phyloP scores from a whole-genome alignment of 2,329 filamentous ascomycete genomes.

The Colletotrichum echinochloae region DNA sequence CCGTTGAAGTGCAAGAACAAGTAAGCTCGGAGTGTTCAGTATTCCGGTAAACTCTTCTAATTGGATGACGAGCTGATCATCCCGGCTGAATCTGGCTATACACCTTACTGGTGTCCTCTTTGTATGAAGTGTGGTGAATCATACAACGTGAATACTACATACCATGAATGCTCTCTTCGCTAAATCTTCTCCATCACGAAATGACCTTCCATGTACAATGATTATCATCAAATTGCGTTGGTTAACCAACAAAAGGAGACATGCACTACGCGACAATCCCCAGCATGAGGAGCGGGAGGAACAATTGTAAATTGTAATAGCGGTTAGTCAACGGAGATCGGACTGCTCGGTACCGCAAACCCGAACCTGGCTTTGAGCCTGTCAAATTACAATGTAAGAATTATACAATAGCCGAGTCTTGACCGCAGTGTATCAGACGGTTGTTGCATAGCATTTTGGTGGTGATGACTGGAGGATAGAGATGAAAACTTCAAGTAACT shows the following conservation, averaged over 20 bases:
- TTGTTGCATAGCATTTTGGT: background rate
- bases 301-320: too few species aligned
- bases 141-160: background rate
- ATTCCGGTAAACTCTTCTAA: background rate
- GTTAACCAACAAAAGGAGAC: background rate
- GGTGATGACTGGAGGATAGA: background rate
- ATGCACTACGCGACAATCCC: background rate
- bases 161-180: background rate
- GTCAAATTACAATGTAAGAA: background rate
- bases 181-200: background rate
- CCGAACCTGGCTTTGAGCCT: background rate
- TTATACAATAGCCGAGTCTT: accelerated
- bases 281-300: too few species aligned
- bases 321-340: background rate
- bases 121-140: background rate
- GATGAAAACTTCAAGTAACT: background rate
- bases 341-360: background rate
- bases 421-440: background rate
- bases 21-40: background rate
- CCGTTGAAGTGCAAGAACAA: too few species aligned
- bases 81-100: background rate
- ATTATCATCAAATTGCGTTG: background rate
- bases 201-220: background rate
- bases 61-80: background rate
- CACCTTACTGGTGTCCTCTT: background rate